phyloP scores from a whole-genome alignment of 495 filamentous ascomycete species.

The Choiromyces venosus region DNA sequence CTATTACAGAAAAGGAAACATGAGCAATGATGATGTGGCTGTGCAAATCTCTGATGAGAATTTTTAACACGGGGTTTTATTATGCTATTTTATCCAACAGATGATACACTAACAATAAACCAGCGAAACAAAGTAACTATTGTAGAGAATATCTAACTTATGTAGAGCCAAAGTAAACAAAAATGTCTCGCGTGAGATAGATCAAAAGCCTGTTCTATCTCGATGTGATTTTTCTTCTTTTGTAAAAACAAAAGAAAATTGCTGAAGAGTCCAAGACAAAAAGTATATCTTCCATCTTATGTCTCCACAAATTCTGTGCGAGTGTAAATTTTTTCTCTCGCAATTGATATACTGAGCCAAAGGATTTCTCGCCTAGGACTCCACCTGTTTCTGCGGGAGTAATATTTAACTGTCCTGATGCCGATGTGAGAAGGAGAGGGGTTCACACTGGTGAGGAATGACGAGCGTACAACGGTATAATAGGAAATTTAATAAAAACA shows the following conservation, averaged over 20 bases:
- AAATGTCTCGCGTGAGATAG: background rate
- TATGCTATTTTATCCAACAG: background rate
- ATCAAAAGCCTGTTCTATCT: background rate
- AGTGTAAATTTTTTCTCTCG: constrained; percentile 34
- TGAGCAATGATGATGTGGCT: background rate
- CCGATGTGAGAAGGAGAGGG: background rate
- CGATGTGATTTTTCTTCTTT: background rate
- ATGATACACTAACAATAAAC: background rate
- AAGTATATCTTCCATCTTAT: background rate
- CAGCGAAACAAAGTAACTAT: background rate
- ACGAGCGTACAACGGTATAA: background rate
- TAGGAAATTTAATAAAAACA: background rate
- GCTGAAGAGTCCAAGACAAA: background rate
- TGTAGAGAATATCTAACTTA: background rate
- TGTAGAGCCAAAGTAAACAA: background rate
- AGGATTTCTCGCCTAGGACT: constrained; percentile 43
- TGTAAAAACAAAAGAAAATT: background rate
- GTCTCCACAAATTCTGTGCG: background rate
- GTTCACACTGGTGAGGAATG: background rate
- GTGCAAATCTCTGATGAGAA: background rate
- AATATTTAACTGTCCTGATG: background rate
- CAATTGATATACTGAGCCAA: constrained; percentile 43
- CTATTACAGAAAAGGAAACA: background rate
- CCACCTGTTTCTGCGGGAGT: constrained; percentile 41
- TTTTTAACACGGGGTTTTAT: background rate